Evolutionary conservation across 108 stramenopile species (phyloP).

Genomic region (Conticribra guillardii): DNA sequence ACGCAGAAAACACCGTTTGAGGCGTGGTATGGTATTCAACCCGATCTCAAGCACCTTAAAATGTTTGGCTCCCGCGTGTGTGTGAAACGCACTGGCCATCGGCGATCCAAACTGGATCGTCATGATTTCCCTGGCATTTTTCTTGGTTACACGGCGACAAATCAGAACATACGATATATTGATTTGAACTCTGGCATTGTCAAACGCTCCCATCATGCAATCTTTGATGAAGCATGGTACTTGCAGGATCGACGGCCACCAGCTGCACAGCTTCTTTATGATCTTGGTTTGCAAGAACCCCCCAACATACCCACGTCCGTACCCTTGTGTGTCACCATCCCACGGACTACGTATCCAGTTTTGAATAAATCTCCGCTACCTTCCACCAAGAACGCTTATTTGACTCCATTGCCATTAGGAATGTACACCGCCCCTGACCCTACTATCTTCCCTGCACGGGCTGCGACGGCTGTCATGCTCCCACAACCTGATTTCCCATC

Average conservation of each 20-base stretch:
- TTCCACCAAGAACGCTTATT: not conserved
- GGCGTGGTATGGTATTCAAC: not conserved
- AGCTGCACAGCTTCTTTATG: too few species aligned
- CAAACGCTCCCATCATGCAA: not conserved
- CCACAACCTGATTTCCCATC: too few species aligned
- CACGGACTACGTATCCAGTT: not conserved
- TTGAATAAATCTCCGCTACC: not conserved
- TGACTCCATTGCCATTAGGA: not conserved
- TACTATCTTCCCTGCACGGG: not conserved
- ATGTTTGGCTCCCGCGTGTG: not conserved
- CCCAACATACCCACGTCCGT: not conserved
- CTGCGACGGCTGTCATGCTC: too few species aligned
- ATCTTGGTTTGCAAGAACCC: not conserved
- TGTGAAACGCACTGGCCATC: slow-evolving; percentile 1
- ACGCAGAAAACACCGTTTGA: too few species aligned
- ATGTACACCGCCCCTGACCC: not conserved
- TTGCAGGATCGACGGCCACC: too few species aligned
- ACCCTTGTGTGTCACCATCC: not conserved
- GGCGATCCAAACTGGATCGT: too few species aligned
- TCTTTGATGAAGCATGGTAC: too few species aligned
- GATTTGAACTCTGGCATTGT: not conserved
- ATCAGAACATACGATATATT: too few species aligned
- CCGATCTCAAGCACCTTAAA: not conserved
- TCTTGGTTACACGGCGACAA: too few species aligned
- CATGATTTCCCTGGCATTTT: too few species aligned